Percentiles rank a stretch among this genome's conserved stretches.
Conservation (phyloP, 352 stramenopile genomes). For the Globisporangium polare region DNA sequence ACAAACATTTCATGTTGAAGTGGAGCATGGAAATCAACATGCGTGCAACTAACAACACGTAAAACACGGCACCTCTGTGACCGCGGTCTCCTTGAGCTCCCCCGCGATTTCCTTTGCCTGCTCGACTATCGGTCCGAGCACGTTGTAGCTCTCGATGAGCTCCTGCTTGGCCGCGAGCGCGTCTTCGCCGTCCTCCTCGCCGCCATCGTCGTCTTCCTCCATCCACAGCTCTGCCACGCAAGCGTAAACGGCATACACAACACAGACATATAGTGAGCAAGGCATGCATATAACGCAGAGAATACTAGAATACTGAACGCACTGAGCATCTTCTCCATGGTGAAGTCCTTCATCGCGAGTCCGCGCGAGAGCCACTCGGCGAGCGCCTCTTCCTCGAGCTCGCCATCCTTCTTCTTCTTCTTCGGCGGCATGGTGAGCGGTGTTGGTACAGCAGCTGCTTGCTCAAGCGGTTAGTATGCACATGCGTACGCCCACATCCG, state of each 20-base stretch:
- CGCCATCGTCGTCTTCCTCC: conserved; percentile 43
- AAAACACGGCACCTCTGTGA: conserved; percentile 22
- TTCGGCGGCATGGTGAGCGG: conserved; percentile 13
- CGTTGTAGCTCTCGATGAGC: conserved; percentile 48
- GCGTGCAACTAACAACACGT: background rate
- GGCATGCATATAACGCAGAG: no score
- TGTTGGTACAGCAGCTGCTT: background rate
- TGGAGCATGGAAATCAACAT: background rate
- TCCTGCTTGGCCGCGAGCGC: conserved; percentile 55
- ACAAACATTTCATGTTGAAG: background rate
- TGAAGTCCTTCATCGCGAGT: conserved; percentile 56
- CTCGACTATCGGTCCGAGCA: conserved; percentile 37
- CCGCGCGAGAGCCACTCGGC: conserved; percentile 71
- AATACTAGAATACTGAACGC: no score
- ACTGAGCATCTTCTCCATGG: conserved; percentile 78
- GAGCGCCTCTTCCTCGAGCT: conserved; percentile 68
- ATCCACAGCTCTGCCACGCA: conserved; percentile 51
- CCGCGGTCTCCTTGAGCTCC: conserved; percentile 32
- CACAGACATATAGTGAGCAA: background rate
- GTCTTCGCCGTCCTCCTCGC: conserved; percentile 34
- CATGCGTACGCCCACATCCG: background rate
- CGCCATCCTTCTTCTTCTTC: conserved; percentile 24
- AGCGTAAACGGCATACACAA: background rate
- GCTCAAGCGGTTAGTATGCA: background rate
- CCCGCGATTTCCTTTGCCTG: conserved; percentile 40